Evolutionary conservation across 2,329 filamentous ascomycete species (phyloP).

Genomic region (Ophiocordyceps camponoti-rufipedis): DNA sequence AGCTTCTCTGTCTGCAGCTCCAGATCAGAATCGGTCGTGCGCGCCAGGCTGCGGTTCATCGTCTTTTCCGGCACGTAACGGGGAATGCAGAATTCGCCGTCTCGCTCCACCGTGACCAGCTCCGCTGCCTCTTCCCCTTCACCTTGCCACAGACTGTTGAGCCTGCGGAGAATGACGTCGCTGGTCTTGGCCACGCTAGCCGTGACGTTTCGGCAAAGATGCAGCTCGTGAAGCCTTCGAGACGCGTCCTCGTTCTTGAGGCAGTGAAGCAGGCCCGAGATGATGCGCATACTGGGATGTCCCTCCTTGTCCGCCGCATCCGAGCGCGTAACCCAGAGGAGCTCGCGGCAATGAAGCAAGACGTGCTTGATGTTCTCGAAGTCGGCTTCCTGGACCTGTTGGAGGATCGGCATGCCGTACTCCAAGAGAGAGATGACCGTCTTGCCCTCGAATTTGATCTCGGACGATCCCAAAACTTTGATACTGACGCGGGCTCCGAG

Average conservation of each 20-base stretch:
- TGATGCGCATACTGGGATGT: conserved; percentile 1
- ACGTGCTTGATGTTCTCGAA: not conserved
- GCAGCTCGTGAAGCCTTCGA: conserved; percentile 1
- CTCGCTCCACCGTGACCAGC: not conserved
- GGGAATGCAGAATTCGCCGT: not conserved
- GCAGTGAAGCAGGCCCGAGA: conserved; percentile 1
- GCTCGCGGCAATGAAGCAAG: not conserved
- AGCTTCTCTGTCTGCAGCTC: not conserved
- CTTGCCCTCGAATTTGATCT: not conserved
- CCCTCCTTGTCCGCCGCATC: not conserved
- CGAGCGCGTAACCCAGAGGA: conserved; percentile 1
- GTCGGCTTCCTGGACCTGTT: not conserved
- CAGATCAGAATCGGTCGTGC: not conserved
- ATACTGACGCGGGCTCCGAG: not conserved
- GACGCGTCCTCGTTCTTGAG: conserved; percentile 1
- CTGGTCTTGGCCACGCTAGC: not conserved
- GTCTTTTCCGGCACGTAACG: conserved; percentile 1
- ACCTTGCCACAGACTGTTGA: not conserved
- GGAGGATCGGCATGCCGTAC: not conserved
- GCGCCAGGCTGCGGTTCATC: conserved; percentile 1
- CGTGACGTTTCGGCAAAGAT: not conserved
- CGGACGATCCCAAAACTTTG: not conserved
- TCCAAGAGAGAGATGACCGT: conserved; percentile 1
- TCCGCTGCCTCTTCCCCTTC: not conserved
- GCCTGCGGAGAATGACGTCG: not conserved